Evolutionary conservation across 108 stramenopile species (phyloP).

Genomic region (Nannochloropsis oceanica): DNA sequence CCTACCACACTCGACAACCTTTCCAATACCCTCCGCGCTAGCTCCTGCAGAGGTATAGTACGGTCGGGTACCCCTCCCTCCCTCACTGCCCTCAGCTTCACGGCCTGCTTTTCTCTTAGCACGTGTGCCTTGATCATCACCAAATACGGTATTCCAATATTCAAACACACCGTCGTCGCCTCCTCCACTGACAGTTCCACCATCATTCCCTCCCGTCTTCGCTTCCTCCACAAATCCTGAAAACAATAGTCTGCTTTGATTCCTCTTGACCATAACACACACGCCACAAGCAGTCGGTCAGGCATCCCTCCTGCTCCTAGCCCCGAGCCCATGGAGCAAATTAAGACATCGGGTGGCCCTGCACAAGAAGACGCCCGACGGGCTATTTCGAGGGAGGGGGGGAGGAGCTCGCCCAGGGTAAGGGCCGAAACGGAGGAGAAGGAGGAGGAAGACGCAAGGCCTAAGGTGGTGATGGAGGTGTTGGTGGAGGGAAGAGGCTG

Average conservation of each 20-base stretch:
- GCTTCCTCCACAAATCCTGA: neutral
- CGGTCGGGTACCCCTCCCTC: neutral
- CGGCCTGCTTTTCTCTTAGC: neutral
- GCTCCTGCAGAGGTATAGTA: neutral
- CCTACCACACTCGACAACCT: neutral
- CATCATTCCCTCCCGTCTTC: neutral
- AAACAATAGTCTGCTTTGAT: neutral
- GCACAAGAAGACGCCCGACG: neutral
- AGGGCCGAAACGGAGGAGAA: neutral
- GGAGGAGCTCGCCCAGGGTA: neutral
- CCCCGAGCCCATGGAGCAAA: neutral
- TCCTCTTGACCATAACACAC: neutral
- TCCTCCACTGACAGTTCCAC: neutral
- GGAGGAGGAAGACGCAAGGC: neutral
- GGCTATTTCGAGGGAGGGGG: neutral
- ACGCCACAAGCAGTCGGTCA: neutral
- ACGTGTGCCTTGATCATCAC: neutral
- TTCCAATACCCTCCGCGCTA: neutral
- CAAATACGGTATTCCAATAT: neutral
- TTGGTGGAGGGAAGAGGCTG: neutral
- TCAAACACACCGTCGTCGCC: neutral
- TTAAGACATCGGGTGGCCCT: neutral
- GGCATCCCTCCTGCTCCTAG: neutral
- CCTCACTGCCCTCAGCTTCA: neutral
- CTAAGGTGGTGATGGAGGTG: neutral